Conservation (phyloP, 305 asterid species). For the Solanum hybrid region DNA sequence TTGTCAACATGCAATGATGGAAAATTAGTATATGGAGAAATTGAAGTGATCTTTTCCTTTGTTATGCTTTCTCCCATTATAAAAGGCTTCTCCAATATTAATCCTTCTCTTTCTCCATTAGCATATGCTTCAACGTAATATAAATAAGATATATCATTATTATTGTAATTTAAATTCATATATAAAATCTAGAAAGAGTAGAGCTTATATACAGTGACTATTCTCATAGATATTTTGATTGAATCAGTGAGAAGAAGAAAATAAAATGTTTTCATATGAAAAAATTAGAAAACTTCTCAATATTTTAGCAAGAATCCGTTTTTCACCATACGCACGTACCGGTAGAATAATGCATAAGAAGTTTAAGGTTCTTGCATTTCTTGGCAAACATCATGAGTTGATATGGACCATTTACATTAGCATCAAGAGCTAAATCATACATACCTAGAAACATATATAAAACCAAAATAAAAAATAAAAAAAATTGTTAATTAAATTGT, state of each 20-base stretch:
- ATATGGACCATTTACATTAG: background rate
- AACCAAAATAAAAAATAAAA: background rate
- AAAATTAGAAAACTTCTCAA: too few relatives aligned
- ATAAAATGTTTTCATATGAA: background rate
- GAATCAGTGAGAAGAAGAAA: background rate
- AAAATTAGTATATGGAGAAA: background rate
- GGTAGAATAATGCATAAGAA: background rate
- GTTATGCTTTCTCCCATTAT: background rate
- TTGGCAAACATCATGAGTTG: background rate
- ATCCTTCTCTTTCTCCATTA: background rate
- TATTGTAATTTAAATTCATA: background rate
- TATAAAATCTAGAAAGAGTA: background rate
- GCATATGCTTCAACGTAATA: background rate
- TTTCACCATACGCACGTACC: background rate
- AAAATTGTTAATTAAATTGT: background rate
- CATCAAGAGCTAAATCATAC: constrained; percentile 1
- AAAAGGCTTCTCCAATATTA: background rate
- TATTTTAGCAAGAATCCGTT: background rate
- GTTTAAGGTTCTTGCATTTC: background rate
- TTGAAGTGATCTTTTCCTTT: background rate
- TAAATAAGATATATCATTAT: background rate
- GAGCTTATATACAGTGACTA: background rate
- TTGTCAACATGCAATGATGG: background rate
- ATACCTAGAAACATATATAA: background rate
- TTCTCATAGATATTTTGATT: background rate